Conservation (phyloP, 306 rosid genomes). For the Dalbergia oliveri region DNA sequence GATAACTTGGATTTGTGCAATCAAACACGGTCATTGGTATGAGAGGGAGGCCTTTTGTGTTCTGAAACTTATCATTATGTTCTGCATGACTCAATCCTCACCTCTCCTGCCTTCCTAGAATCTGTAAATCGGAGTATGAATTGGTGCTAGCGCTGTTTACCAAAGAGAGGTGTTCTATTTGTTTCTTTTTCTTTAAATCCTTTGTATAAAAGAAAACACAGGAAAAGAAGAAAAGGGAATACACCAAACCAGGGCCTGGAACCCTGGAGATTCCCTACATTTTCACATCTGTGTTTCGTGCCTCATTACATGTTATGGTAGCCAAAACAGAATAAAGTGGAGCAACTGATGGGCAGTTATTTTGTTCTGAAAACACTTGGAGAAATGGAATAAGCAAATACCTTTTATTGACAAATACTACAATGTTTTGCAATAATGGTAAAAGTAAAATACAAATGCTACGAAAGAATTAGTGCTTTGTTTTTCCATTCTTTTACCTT, state of each 20-base stretch:
- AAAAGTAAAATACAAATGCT: slow-evolving; percentile 16
- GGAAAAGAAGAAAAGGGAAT: background rate
- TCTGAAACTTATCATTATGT: background rate
- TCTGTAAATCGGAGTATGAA: background rate
- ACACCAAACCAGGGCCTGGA: background rate
- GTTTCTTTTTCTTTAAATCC: too few relatives aligned
- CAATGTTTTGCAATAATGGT: slow-evolving; percentile 39
- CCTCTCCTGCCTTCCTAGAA: too few relatives aligned
- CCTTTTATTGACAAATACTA: slow-evolving; percentile 41
- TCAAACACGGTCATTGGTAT: background rate
- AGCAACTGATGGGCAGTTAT: background rate
- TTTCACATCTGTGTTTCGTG: too few relatives aligned
- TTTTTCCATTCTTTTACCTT: background rate
- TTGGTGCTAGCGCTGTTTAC: background rate
- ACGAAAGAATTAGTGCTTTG: slow-evolving; percentile 40
- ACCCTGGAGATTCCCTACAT: too few relatives aligned
- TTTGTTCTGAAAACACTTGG: background rate
- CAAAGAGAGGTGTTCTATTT: background rate
- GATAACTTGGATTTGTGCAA: background rate
- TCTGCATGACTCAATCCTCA: background rate
- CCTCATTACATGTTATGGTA: background rate
- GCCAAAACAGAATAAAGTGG: background rate
- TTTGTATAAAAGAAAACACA: background rate
- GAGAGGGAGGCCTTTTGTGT: background rate
- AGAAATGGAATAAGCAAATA: slow-evolving; percentile 33